Conservation (phyloP, 1,284 basidiomycete genomes). For the Sporisorium exsertum region DNA sequence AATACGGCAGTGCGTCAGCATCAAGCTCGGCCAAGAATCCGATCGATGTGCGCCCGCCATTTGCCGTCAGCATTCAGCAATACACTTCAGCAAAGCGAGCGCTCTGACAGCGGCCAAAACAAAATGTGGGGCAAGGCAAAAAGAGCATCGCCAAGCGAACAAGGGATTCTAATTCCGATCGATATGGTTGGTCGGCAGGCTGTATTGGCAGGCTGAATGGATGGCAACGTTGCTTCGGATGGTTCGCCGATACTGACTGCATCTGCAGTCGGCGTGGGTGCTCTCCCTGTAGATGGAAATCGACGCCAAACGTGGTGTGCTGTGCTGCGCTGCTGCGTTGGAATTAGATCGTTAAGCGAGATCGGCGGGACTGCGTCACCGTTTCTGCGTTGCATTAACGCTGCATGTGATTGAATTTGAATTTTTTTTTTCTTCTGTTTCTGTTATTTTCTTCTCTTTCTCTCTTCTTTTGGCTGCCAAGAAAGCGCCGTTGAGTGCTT, state of each 20-base stretch:
- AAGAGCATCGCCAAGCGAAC: not conserved
- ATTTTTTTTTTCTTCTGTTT: not conserved
- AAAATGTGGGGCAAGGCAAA: not conserved
- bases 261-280: too few relatives aligned
- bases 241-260: conserved; percentile 10
- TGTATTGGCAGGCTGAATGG: not conserved
- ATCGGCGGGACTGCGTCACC: conserved; percentile 3
- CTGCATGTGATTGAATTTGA: not conserved
- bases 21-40: not conserved
- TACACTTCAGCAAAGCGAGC: too few relatives aligned
- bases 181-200: not conserved
- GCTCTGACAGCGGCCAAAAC: not conserved
- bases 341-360: not conserved
- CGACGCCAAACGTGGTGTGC: not conserved
- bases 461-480: not conserved
- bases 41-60: too few relatives aligned
- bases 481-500: not conserved
- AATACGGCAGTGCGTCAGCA: not conserved
- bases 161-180: not conserved
- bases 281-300: not conserved
- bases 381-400: not conserved
- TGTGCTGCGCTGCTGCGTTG: not conserved
- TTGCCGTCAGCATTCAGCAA: too few relatives aligned
- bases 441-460: too few relatives aligned
- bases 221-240: not conserved